Evolutionary conservation across 192 early-diverging fungal genomes (phyloP), one percentile per base, ranked within the genome.

Genomic region (Linnemannia schmuckeri): DNA sequence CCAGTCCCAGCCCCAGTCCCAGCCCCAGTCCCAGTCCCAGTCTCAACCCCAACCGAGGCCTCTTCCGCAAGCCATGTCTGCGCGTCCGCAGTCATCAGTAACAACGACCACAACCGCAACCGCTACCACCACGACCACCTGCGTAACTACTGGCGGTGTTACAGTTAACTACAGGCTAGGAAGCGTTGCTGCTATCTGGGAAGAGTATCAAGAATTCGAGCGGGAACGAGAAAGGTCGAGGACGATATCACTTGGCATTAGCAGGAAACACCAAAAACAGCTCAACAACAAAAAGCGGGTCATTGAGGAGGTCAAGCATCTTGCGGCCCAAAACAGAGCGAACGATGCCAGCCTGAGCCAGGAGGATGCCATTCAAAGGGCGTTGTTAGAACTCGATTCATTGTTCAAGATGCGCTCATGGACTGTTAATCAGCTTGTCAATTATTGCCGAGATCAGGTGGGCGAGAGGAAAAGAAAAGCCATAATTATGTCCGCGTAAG

Each of bases 111-210:
- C 30, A 18, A 70, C 68, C 4, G 38, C 68, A 20, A 37, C 68
- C n/a, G n/a, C 68, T 7, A 37, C 68, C 15, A 12, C 68, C 0
- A 70, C 68, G 35, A 70, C 33, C 3, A 70, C 68, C 68, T 8
- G 68, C 68, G 18, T 70, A 40, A 15, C 35, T 4, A 69, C 35
- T 69, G 68, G 68, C 68, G 13, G 30, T n/a, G 35, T 70, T 40
- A 38, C 9, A 38, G 7, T 70, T 35, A 70, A 70, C 38, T 37
- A 70, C 68, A 70, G 68, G 68, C 38, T 70, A 37, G 35, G n/a
- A 70, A n/a, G n/a, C 68, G 68, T 70, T 6, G 68, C 63, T 7
- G 68, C 30, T 70, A 38, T 70, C 68, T 70, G 68, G 35, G 68
- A 33, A 38, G 68, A 70, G 68, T 33, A 38, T 70, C 35, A 70